Conservation (phyloP, 225 moss, liverwort and hornwort genomes). For the Ulota crispa region DNA sequence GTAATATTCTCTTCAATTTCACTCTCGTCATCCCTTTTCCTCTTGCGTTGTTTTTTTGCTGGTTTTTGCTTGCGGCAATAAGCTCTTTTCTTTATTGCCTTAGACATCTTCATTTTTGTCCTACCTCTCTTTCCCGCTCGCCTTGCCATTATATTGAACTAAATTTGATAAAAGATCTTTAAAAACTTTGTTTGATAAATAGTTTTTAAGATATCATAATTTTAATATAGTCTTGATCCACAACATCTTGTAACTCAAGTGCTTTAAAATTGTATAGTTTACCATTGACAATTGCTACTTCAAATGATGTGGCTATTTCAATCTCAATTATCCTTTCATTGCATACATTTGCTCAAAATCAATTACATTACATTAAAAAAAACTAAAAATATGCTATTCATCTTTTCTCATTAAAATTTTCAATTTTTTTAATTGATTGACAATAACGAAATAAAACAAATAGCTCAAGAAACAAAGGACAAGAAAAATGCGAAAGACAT, state of each 20-base stretch:
- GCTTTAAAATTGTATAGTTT: not conserved
- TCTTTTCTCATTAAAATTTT: not conserved
- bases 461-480: not conserved
- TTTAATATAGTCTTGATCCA: not conserved
- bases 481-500: slow-evolving; percentile 12
- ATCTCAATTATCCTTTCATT: not conserved
- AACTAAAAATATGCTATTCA: not conserved
- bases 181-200: not conserved
- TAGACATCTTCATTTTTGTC: slow-evolving; percentile 32
- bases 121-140: slow-evolving; percentile 21
- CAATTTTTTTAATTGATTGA: too few species aligned
- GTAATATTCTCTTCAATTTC: not conserved
- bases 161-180: not conserved
- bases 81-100: slow-evolving; percentile 19
- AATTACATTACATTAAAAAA: not conserved
- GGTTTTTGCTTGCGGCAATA: slow-evolving; percentile 12
- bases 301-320: slow-evolving; percentile 1
- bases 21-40: not conserved
- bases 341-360: not conserved
- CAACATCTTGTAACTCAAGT: not conserved
- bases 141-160: slow-evolving; percentile 25
- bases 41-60: slow-evolving; percentile 10
- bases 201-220: not conserved
- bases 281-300: slow-evolving; percentile 8
- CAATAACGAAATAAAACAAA: not conserved